phyloP scores from a whole-genome alignment of 2,329 filamentous ascomycete species.

The Helotiales sp. region DNA sequence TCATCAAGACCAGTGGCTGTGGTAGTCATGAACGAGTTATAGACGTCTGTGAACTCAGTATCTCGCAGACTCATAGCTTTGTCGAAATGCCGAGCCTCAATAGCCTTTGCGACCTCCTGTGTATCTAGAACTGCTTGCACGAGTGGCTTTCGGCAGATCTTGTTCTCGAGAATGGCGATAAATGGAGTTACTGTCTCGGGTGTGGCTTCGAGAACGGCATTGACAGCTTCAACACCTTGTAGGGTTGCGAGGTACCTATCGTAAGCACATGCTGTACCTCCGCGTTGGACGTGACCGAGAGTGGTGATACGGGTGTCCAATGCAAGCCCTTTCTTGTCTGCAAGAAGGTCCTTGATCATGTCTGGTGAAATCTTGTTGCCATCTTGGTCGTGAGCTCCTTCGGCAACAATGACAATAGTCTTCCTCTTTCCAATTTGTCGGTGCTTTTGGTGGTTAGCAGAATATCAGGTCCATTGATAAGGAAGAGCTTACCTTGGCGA shows the following conservation, averaged over 20 bases:
- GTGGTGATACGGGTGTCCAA: constrained; percentile 95
- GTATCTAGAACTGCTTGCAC: constrained; percentile 88
- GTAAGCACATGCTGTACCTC: constrained; percentile 88
- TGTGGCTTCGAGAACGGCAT: constrained; percentile 84
- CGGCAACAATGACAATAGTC: constrained; percentile 96
- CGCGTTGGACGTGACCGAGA: constrained; percentile 94
- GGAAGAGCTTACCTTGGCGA: constrained; percentile 59
- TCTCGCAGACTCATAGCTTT: constrained; percentile 86
- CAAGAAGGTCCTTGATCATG: constrained; percentile 86
- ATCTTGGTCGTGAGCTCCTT: constrained; percentile 84
- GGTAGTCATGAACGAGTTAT: constrained; percentile 86
- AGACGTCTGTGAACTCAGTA: constrained; percentile 91
- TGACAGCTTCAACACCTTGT: constrained; percentile 92
- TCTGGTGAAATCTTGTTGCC: constrained; percentile 80
- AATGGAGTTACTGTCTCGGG: constrained; percentile 90
- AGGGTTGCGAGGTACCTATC: constrained; percentile 91
- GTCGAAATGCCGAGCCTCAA: constrained; percentile 82
- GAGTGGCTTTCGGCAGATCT: constrained; percentile 87
- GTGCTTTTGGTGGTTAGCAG: constrained; percentile 56
- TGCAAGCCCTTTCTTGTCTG: constrained; percentile 70
- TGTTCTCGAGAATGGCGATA: constrained; percentile 96
- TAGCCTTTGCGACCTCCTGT: constrained; percentile 78
- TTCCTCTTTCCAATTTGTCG: constrained; percentile 88
- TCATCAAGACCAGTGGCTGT: constrained; percentile 75
- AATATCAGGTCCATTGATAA: not conserved